Evolutionary conservation across 176 grass and related monocot genomes (phyloP), one percentile per base, ranked within the genome.

Genomic region (Tillandsia fasciculata): DNA sequence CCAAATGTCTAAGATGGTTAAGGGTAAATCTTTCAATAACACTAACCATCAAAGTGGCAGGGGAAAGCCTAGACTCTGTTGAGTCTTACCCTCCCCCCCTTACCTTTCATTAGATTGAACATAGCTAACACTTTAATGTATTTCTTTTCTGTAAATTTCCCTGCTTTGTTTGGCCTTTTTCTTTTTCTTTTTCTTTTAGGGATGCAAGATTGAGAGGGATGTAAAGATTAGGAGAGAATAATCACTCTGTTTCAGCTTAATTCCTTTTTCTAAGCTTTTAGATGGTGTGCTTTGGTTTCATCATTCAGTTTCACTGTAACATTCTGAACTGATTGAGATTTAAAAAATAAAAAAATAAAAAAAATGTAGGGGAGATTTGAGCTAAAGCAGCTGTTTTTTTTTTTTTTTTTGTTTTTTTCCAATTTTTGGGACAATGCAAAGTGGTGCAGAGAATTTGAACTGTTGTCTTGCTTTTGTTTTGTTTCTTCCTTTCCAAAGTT

Each of bases 31-130:
- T 1, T 74, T 86, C 2, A 67, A 51, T 73, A 48, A 66, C 56
- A 78, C 88, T 27, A 81, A 74, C 71, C 66, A 84, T 53, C 81
- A 79, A 22, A 53, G 64, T 63, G 48, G 20, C 67, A 90, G 72
- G 15, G 87, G 82, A 20, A 48, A 93, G 80, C 87, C 89, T 49
- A 90, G 84, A 74, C 82, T 99, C 23, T 99, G 94, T 72, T 92
- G 26, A 83, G 69, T 27, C 64, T 68, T 72, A 26, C 68, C 27
- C 17, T 3, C 51, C 3, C 65, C 23, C 52, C 57, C 53, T 3
- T 9, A 57, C 10, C 63, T 17, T 10, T 72, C 20, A 65, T 8
- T 6, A 57, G 33, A 29, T 70, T 50, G 33, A 52, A 66, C 49
- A 22, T 74, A 12, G 51, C 33, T 54, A 48, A 51, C 28, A 20